A percentile compares a stretch with the other conserved stretches of the same genome.
Evolutionary conservation across 805 yeast genomes (phyloP).

Genomic region (Spathaspora arborariae): DNA sequence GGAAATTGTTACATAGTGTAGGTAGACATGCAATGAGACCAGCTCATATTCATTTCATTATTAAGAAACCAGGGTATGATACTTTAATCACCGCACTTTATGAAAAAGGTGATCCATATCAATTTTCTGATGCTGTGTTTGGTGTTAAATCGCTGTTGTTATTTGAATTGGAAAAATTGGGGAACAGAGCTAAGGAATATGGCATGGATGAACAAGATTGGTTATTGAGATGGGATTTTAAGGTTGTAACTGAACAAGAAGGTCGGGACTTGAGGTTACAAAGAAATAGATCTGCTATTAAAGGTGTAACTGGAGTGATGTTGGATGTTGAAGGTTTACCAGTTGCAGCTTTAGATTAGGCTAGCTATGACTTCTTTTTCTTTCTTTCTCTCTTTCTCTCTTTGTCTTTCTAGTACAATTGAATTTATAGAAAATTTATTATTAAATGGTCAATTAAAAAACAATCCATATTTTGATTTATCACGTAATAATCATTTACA

Average conservation of each 20-base stretch:
- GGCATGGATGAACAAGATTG: constrained; percentile 17
- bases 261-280: constrained; percentile 7
- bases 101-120: constrained; percentile 16
- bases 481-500: no score
- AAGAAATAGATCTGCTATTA: constrained; percentile 11
- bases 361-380: not conserved
- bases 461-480: no score
- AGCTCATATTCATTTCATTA: constrained; percentile 21
- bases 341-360: constrained; percentile 7
- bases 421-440: no score
- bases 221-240: constrained; percentile 18
- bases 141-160: constrained; percentile 16
- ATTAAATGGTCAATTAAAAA: no score
- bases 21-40: constrained; percentile 37
- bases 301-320: constrained; percentile 3
- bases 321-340: constrained; percentile 18
- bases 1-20: constrained; percentile 24
- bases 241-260: constrained; percentile 12
- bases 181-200: constrained; percentile 13
- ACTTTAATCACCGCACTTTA: constrained; percentile 18
- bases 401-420: no score
- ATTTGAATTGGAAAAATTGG: constrained; percentile 12
- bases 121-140: constrained; percentile 18
- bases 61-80: constrained; percentile 16
- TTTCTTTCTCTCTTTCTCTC: not conserved